Base-by-base conservation (phyloP, 306 rosid genomes). In the Vicia sativa region DNA sequence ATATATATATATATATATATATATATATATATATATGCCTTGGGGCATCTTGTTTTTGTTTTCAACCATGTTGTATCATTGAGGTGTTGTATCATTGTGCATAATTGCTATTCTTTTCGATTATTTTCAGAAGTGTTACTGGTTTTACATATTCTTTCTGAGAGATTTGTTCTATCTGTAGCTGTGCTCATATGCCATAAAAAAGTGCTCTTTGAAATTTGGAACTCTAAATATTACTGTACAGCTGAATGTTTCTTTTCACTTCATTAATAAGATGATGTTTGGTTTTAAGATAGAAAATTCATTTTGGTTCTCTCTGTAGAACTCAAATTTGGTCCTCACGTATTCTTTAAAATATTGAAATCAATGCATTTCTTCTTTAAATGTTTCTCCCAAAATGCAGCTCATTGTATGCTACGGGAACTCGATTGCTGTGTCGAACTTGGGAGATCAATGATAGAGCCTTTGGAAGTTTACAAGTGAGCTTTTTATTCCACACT, bases 371-470 rank as follows among this genome's bases (percentile, higher is more conserved):
- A 43, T 64, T 57, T 62, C 18, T 29, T 12, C 69, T 58, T 61
- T 9, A 43, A 42, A 70, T 80, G 65, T 60, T 37, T 59, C 23
- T 12, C 52, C 62, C 21, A 29, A 15, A 63, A 44, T 78, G 65
- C 90, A 93, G 98, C 77, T 70, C 89, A 0, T 79, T 93, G 74
- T 81, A 84, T 80, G 89, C 97, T 67, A 86, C 90, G 23, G 97
- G 96, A 38, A 80, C 74, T 67, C 89, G 97, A 73, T 81, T 93
- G 83, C 91, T 93, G 31, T 93, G 96, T 79, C 96, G 76, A 80
- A 90, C 97, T 67, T 93, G 98, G 98, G 98, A 93, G 80, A 83
- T 64, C 77, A 88, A 93, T 76, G 97, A 90, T 72, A 87, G 98
- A 74, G 91, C 88, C 75, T 90, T 93, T 74, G 89, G 87, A 38